Base-by-base conservation (phyloP, 2,329 filamentous ascomycete species). In the Parastagonospora avenae region DNA sequence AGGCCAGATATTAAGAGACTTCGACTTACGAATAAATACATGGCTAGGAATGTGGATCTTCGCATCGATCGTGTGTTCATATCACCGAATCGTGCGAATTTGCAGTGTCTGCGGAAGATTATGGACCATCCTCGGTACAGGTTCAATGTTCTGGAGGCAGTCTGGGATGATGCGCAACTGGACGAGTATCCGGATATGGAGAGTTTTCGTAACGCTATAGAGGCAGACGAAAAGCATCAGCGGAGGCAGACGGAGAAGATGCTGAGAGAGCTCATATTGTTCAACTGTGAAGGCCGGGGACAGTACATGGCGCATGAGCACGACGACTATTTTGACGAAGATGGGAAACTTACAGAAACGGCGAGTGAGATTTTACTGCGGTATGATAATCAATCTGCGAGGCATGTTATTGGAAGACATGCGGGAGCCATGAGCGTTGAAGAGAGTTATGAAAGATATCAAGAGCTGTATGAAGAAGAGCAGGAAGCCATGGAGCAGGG, bases 101-200 rank as follows among this genome's bases (percentile, higher is more conserved):
- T 80, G 5, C 38, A 68, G 2, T 74, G 75, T 4, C 68, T 76
- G 16, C 61, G 66, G 2, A 61, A 66, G 11, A 60, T 79, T 42
- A 70, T 77, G 8, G 55, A 71, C 8, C 70, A 78, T 52, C 65
- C 72, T 4, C 48, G 36, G 1, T 72, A 74, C 42, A 67, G 70
- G 4, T 39, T 56, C 1, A 33, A 52, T 1, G 60, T 79, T 7
- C 53, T 41, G 3, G 76, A 79, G 47, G 68, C 79, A 4, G 64
- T 80, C 30, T 78, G 70, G 71, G 71, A 77, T 19, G 73, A 76
- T 43, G 60, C 63, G n/a, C 59, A 63, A n/a, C 57, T 70, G 19
- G 48, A 55, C 6, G 52, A 59, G n/a, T 63, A 59, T 42, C 42
- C 57, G 1, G 53, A 57, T 0, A 14, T 63, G 24, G 46, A 59